Conservation (phyloP, 164 flowering plant species). For the Nelumbo lutea region DNA sequence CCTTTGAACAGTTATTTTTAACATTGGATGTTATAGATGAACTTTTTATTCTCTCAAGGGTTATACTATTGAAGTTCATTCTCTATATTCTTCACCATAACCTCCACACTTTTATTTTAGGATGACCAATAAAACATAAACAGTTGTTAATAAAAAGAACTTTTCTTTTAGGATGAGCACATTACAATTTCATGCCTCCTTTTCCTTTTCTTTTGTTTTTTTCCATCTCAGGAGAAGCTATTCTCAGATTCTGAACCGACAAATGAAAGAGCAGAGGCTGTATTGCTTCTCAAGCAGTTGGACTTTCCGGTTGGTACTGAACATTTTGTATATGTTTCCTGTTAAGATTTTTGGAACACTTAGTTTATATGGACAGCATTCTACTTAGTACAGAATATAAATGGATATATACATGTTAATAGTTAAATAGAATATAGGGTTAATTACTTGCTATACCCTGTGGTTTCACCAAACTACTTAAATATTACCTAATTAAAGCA, state of each 20-base stretch:
- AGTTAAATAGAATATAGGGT: not conserved
- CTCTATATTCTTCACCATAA: not conserved
- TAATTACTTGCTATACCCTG: no score
- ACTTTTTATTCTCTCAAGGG: no score
- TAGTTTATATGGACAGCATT: not conserved
- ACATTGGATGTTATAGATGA: no score
- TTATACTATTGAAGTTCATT: not conserved
- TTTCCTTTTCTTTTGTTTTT: not conserved
- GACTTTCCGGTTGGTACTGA: conserved; percentile 73
- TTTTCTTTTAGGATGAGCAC: no score
- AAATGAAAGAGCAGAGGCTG: conserved; percentile 92
- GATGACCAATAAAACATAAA: no score
- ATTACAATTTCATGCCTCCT: not conserved
- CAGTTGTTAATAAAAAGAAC: no score
- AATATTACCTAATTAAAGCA: no score
- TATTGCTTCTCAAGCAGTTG: conserved; percentile 82
- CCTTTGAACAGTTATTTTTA: no score
- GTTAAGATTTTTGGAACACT: not conserved
- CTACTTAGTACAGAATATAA: not conserved
- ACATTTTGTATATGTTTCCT: not conserved
- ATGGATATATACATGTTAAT: not conserved
- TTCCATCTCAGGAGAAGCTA: conserved; percentile 60
- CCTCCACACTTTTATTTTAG: no score
- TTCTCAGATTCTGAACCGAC: conserved; percentile 84
- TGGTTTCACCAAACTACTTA: no score